A percentile compares a stretch with the other conserved stretches of the same genome.
Evolutionary conservation across 768 basidiomycete genomes (phyloP).

Genomic region (Suillus cothurnatus): DNA sequence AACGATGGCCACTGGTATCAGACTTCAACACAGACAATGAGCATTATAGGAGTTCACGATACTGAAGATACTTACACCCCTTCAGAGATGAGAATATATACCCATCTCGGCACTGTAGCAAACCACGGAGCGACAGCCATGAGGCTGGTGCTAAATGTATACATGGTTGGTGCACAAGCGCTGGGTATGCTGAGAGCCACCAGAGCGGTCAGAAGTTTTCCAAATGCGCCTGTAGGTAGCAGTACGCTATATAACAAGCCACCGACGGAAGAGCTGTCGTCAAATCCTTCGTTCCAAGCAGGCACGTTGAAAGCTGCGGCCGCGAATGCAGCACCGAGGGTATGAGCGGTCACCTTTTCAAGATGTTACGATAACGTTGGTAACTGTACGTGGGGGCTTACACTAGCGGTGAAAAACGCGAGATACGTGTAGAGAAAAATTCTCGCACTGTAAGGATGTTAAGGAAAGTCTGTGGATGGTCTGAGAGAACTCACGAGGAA

Average conservation of each 20-base stretch:
- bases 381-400: conserved; percentile 24
- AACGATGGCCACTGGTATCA: conserved; percentile 50
- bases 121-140: conserved; percentile 40
- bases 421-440: conserved; percentile 50
- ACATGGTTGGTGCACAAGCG: conserved; percentile 62
- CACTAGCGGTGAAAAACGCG: conserved; percentile 45
- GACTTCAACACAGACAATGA: conserved; percentile 22
- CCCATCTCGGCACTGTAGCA: conserved; percentile 44
- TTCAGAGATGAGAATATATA: conserved; percentile 47
- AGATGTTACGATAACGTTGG: too few relatives aligned
- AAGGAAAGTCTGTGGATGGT: neutral
- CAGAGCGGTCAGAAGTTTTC: conserved; percentile 49
- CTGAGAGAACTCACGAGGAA: conserved; percentile 48
- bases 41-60: neutral
- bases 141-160: conserved; percentile 51
- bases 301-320: conserved; percentile 41
- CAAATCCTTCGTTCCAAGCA: conserved; percentile 43
- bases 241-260: conserved; percentile 45
- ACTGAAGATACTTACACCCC: conserved; percentile 38
- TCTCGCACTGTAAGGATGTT: conserved; percentile 28
- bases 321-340: conserved; percentile 49
- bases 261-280: conserved; percentile 44
- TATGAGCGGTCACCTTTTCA: conserved; percentile 40
- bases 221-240: conserved; percentile 43
- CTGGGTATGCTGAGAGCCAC: conserved; percentile 56